Evolutionary conservation across 2,329 filamentous ascomycete species (phyloP).

Genomic region (Daldinia sp.): DNA sequence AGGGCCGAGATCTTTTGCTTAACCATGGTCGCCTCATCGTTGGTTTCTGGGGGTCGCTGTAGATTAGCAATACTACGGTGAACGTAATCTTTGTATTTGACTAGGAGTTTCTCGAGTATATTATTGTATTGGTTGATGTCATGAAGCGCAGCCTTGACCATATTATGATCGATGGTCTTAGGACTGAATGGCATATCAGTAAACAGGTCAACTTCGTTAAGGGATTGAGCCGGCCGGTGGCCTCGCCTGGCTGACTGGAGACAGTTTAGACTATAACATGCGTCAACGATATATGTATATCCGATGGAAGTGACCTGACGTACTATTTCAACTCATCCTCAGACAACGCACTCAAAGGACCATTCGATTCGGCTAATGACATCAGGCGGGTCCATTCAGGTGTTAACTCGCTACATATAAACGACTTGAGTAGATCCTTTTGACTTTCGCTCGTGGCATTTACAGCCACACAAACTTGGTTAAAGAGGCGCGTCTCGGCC

Average conservation of each 20-base stretch:
- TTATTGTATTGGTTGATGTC: slow-evolving; percentile 30
- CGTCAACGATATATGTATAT: slow-evolving; percentile 2
- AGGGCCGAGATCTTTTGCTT: slow-evolving; percentile 23
- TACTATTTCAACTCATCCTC: slow-evolving; percentile 34
- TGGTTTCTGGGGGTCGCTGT: slow-evolving; percentile 2
- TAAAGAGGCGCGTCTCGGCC: slow-evolving; percentile 27
- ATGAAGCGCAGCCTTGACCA: slow-evolving; percentile 16
- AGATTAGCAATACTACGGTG: slow-evolving; percentile 17
- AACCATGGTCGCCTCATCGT: neutral
- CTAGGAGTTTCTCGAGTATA: slow-evolving; percentile 20
- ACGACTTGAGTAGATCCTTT: slow-evolving; percentile 19
- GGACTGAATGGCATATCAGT: slow-evolving; percentile 9
- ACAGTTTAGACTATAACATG: slow-evolving; percentile 8
- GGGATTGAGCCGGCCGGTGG: neutral
- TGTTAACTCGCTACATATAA: slow-evolving; percentile 17
- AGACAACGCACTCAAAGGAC: slow-evolving; percentile 26
- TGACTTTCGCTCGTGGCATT: slow-evolving; percentile 19
- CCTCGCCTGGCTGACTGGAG: neutral
- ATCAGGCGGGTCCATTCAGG: slow-evolving; percentile 24
- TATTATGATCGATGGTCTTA: slow-evolving; percentile 5
- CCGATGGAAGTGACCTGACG: neutral
- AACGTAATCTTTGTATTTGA: slow-evolving; percentile 30
- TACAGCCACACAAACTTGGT: slow-evolving; percentile 27
- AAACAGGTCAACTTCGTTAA: neutral
- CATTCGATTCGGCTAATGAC: slow-evolving; percentile 20